A percentile compares a stretch with the other conserved stretches of the same genome.
These are phyloP conservation scores for Lachnellula arida DNA, from an alignment of 2,329 filamentous ascomycete species.

Conservation along the genomic window DNA sequence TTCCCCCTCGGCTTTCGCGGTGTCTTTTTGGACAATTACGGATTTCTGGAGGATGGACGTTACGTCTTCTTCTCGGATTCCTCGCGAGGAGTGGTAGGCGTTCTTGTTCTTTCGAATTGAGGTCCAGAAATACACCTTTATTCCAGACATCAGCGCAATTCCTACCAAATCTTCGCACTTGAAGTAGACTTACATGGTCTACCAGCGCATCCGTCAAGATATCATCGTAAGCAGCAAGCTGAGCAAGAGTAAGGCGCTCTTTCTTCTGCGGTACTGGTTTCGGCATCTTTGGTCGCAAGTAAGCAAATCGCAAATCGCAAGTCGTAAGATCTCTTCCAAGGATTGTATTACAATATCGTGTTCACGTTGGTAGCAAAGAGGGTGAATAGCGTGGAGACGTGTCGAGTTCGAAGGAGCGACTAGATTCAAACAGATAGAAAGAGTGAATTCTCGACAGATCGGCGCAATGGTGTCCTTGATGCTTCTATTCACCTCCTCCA, in stretches of 20 bases:
- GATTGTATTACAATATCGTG: not conserved
- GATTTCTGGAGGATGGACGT: slow-evolving; percentile 56
- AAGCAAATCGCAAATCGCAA: too few relatives aligned
- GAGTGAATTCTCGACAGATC: not conserved
- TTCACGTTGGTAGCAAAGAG: not conserved
- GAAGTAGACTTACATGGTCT: slow-evolving; percentile 69
- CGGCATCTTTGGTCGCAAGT: slow-evolving; percentile 31
- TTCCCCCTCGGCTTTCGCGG: slow-evolving; percentile 63
- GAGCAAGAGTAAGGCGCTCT: slow-evolving; percentile 75
- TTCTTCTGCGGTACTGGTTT: slow-evolving; percentile 41
- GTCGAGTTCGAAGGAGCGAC: slow-evolving; percentile 3
- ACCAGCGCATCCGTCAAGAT: slow-evolving; percentile 91
- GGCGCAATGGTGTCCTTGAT: not conserved
- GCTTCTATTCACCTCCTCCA: not conserved
- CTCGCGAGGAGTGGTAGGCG: slow-evolving; percentile 79
- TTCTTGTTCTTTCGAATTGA: slow-evolving; percentile 89
- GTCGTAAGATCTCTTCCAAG: too few relatives aligned
- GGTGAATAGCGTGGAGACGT: not conserved
- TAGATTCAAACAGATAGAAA: not conserved
- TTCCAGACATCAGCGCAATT: slow-evolving; percentile 3
- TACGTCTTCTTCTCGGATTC: slow-evolving; percentile 60
- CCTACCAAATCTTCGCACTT: slow-evolving; percentile 3
- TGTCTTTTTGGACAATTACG: slow-evolving; percentile 70
- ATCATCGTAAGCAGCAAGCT: slow-evolving; percentile 91
- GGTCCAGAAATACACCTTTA: slow-evolving; percentile 91